Conservation (phyloP, 495 filamentous ascomycete species). For the Penicillium tannophilum region DNA sequence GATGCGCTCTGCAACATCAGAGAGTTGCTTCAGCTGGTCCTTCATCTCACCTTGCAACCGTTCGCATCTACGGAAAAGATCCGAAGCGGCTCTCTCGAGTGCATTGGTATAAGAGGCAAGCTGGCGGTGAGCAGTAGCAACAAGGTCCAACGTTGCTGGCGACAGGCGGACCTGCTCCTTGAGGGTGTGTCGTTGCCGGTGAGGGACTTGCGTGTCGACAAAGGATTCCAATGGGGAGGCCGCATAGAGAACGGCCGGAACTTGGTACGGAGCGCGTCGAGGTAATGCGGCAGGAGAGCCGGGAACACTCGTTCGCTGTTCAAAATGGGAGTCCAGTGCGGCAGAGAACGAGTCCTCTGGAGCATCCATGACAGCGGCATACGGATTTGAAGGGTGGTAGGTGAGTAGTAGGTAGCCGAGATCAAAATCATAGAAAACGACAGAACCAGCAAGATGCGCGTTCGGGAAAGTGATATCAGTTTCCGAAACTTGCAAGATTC, state of each 20-base stretch:
- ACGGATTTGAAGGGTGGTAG: slow-evolving; percentile 60
- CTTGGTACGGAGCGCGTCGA: slow-evolving; percentile 69
- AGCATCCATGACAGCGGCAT: slow-evolving; percentile 66
- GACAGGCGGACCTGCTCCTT: slow-evolving; percentile 75
- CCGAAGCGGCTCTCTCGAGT: slow-evolving; percentile 73
- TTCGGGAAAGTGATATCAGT: slow-evolving; percentile 32
- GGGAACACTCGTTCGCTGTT: slow-evolving; percentile 23
- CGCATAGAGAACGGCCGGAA: slow-evolving; percentile 64
- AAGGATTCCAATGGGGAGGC: slow-evolving; percentile 60
- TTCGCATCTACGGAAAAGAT: slow-evolving; percentile 79
- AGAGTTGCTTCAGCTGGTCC: slow-evolving; percentile 68
- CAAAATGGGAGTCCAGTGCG: slow-evolving; percentile 33
- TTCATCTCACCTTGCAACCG: slow-evolving; percentile 69
- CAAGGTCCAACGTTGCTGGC: slow-evolving; percentile 70
- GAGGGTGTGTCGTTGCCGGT: slow-evolving; percentile 60
- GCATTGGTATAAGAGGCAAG: slow-evolving; percentile 72
- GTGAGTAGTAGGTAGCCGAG: slow-evolving; percentile 81
- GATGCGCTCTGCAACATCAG: slow-evolving; percentile 66
- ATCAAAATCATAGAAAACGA: slow-evolving; percentile 71
- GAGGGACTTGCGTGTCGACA: slow-evolving; percentile 60
- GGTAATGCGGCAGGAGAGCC: slow-evolving; percentile 31
- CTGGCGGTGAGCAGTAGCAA: slow-evolving; percentile 75
- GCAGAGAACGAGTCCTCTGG: slow-evolving; percentile 49
- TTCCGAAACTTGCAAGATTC: slow-evolving; percentile 55
- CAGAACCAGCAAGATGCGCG: slow-evolving; percentile 56